Conservation (phyloP, 2,329 filamentous ascomycete genomes). For the Diplodia sapinea region DNA sequence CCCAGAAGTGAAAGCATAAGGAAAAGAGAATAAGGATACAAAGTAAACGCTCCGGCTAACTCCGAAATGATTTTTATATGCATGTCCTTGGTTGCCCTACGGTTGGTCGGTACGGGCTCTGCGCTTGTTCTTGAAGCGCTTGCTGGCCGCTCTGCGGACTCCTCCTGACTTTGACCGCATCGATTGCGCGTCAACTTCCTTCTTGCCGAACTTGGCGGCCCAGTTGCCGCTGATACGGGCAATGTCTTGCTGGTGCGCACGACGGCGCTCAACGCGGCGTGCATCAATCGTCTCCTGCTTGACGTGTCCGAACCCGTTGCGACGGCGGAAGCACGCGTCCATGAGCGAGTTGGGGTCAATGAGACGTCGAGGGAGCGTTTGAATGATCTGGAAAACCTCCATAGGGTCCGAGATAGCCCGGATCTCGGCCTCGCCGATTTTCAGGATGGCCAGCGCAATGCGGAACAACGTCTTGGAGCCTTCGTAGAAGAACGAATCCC, state of each 20-base stretch:
- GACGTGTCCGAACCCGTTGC: conserved; percentile 80
- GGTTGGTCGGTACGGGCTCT: conserved; percentile 28
- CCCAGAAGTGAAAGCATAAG: conserved; percentile 9
- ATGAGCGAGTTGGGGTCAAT: conserved; percentile 82
- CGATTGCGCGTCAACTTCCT: conserved; percentile 11
- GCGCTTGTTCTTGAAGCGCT: conserved; percentile 25
- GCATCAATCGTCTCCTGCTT: conserved; percentile 83
- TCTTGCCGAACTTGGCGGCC: conserved; percentile 22
- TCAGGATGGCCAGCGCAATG: conserved; percentile 89
- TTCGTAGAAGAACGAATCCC: conserved; percentile 96
- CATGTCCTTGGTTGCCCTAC: conserved; percentile 16
- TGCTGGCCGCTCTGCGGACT: conserved; percentile 26
- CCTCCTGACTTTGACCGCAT: conserved; percentile 13
- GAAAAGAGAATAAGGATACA: conserved; percentile 4
- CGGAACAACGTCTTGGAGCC: conserved; percentile 93
- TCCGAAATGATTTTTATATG: conserved; percentile 16
- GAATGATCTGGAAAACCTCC: conserved; percentile 95
- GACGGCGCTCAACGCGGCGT: conserved; percentile 67
- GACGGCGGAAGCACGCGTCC: conserved; percentile 80
- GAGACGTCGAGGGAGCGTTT: conserved; percentile 79
- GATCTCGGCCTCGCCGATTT: conserved; percentile 81
- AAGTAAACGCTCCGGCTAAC: conserved; percentile 15
- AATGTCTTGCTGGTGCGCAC: conserved; percentile 32
- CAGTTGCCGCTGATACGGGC: conserved; percentile 30
- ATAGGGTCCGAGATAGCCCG: conserved; percentile 81